A percentile compares a stretch with the other conserved stretches of the same genome.
Conservation (phyloP, 2,329 filamentous ascomycete genomes). For the Xylariaceae sp. region DNA sequence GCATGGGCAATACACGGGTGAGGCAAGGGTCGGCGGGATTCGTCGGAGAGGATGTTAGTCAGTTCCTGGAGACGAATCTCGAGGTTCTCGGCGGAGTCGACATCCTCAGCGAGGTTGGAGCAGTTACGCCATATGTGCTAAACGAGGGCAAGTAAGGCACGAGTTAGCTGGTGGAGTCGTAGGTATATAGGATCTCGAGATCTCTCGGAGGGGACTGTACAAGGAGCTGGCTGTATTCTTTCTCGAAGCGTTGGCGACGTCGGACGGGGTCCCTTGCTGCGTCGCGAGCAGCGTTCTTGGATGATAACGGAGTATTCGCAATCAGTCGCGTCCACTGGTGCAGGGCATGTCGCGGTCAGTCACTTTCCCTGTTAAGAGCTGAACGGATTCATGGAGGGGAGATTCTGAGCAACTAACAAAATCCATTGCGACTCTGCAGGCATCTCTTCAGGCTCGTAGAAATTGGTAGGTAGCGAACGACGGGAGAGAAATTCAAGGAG, state of each 20-base stretch:
- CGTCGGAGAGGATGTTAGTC: constrained; percentile 74
- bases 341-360: constrained; percentile 10
- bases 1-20: constrained; percentile 90
- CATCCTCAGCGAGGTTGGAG: constrained; percentile 54
- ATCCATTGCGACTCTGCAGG: constrained; percentile 47
- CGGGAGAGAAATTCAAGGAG: background rate
- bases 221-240: constrained; percentile 58
- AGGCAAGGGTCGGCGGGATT: constrained; percentile 79
- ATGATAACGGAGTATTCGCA: constrained; percentile 56
- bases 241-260: constrained; percentile 61
- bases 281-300: constrained; percentile 52
- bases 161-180: constrained; percentile 5
- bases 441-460: constrained; percentile 37
- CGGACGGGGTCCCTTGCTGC: constrained; percentile 58
- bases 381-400: background rate
- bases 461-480: constrained; percentile 1
- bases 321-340: constrained; percentile 62
- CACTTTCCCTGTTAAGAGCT: constrained; percentile 1
- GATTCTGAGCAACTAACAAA: constrained; percentile 42
- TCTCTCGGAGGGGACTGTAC: constrained; percentile 36
- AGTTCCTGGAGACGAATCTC: constrained; percentile 59
- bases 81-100: constrained; percentile 57
- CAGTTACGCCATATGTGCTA: constrained; percentile 58
- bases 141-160: background rate
- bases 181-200: background rate